A percentile compares a stretch with the other conserved stretches of the same genome.
Conservation (phyloP, 2,329 filamentous ascomycete genomes). For the Chalaropsis thielavioides region DNA sequence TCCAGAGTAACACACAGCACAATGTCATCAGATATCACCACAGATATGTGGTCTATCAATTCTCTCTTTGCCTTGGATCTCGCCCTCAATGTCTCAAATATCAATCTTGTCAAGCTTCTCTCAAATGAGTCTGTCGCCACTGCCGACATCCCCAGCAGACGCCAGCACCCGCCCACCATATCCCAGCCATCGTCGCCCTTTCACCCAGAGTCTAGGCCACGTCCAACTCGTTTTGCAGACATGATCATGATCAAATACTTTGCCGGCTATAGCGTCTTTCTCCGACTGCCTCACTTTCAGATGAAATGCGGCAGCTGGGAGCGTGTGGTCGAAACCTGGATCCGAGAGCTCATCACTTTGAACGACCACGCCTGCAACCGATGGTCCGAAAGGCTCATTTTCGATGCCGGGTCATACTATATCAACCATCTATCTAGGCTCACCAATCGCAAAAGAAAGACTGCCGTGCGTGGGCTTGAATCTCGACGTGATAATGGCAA, state of each 20-base stretch:
- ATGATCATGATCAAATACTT: slow-evolving; percentile 1
- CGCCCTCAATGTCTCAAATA: not conserved
- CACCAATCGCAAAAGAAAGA: not conserved
- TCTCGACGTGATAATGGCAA: not conserved
- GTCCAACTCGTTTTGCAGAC: not conserved
- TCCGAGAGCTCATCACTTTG: not conserved
- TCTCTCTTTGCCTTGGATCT: slow-evolving; percentile 1
- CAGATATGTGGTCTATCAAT: not conserved
- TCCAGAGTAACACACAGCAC: not conserved
- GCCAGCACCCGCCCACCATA: not conserved
- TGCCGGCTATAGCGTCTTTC: not conserved
- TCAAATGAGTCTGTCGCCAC: not conserved
- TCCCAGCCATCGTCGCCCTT: not conserved
- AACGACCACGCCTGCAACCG: not conserved
- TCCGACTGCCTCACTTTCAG: not conserved
- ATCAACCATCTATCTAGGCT: not conserved
- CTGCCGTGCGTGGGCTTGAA: not conserved
- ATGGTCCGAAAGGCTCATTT: not conserved
- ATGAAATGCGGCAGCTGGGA: not conserved
- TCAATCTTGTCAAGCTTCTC: not conserved
- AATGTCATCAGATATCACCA: not conserved
- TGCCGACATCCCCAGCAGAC: not conserved
- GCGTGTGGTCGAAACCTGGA: not conserved
- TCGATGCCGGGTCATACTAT: not conserved
- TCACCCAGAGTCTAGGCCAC: not conserved